Conservation (phyloP, 306 rosid species). For the Adenanthera pavonina region DNA sequence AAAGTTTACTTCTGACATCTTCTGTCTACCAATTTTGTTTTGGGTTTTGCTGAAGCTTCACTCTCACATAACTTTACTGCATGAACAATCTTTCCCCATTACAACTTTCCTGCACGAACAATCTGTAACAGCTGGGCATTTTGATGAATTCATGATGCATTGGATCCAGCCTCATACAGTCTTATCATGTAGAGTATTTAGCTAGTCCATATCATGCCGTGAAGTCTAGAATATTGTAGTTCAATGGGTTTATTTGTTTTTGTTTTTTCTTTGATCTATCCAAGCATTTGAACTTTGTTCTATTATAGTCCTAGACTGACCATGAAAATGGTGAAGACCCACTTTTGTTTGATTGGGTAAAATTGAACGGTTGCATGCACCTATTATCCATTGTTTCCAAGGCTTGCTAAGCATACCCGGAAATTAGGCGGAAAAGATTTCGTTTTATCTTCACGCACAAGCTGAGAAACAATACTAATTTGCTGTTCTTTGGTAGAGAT, state of each 20-base stretch:
- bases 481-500: not conserved
- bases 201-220: not conserved
- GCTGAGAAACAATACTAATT: not conserved
- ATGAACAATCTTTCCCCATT: not conserved
- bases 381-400: too few relatives aligned
- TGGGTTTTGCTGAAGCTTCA: constrained; percentile 13
- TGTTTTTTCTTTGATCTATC: not conserved
- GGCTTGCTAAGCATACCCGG: too few relatives aligned
- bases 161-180: not conserved
- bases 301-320: not conserved
- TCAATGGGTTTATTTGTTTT: not conserved
- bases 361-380: too few relatives aligned
- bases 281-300: not conserved
- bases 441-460: not conserved
- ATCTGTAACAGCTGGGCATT: constrained; percentile 25
- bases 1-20: not conserved
- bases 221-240: not conserved
- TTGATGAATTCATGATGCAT: constrained; percentile 26
- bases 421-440: not conserved
- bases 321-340: not conserved
- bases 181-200: not conserved
- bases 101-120: not conserved
- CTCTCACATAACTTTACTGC: not conserved
- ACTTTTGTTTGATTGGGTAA: not conserved
- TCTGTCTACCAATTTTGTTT: constrained; percentile 18